Evolutionary conservation across 345 rosid species (phyloP).

Genomic region (Eucalyptus lansdowneana): DNA sequence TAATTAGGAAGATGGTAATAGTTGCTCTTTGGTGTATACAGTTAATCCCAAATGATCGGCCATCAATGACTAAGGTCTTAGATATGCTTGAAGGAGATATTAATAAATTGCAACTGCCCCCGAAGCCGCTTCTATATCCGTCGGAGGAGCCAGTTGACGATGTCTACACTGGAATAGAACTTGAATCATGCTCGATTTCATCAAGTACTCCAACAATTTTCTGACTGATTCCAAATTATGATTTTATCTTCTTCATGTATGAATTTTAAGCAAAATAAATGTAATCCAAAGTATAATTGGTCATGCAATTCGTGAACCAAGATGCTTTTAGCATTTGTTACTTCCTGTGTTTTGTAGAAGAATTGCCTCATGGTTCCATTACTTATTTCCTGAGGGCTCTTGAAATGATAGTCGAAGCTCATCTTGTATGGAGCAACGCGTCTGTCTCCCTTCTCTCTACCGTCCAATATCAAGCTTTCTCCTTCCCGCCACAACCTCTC

Average conservation of each 20-base stretch:
- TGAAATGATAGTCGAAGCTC: neutral
- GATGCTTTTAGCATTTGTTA: neutral
- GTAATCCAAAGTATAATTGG: neutral
- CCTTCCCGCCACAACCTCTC: neutral
- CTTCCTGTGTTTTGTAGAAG: neutral
- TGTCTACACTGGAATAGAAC: neutral
- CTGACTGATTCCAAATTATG: neutral
- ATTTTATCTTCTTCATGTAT: neutral
- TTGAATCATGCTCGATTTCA: neutral
- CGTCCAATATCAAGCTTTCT: neutral
- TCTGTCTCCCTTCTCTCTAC: neutral
- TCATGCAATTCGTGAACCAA: neutral
- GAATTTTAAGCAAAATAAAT: neutral
- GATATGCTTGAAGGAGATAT: neutral
- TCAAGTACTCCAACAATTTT: neutral
- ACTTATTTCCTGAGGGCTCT: neutral
- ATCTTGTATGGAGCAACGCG: neutral
- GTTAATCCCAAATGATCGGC: neutral
- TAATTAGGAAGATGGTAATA: neutral
- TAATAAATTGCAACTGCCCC: neutral
- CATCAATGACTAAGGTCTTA: neutral
- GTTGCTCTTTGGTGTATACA: neutral
- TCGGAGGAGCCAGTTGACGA: neutral
- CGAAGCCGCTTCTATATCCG: neutral
- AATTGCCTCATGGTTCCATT: neutral